Conservation (phyloP, 306 rosid genomes). For the Cucurbita argyrosperma region DNA sequence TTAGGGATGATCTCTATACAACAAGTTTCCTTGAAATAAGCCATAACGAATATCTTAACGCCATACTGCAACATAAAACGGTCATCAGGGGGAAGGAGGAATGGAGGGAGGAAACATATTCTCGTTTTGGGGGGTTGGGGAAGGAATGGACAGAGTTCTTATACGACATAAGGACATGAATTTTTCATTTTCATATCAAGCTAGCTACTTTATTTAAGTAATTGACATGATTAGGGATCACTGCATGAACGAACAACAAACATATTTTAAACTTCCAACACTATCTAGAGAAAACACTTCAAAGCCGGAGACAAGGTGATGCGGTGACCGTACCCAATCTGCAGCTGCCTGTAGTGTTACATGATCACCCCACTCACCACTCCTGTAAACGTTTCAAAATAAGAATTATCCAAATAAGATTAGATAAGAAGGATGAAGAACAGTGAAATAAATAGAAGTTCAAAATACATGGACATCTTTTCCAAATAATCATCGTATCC, state of each 20-base stretch:
- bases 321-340: slow-evolving; percentile 31
- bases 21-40: slow-evolving; percentile 75
- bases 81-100: background rate
- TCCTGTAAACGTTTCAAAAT: slow-evolving; percentile 23
- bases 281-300: background rate
- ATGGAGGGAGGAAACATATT: background rate
- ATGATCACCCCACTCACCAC: slow-evolving; percentile 94
- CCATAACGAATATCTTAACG: slow-evolving; percentile 55
- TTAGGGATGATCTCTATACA: slow-evolving; percentile 76
- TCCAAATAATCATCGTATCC: slow-evolving; percentile 57
- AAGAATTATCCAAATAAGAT: background rate
- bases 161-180: background rate
- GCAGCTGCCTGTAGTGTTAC: slow-evolving; percentile 92
- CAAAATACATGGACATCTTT: slow-evolving; percentile 49
- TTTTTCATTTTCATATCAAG: background rate
- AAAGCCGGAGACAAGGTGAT: background rate
- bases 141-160: background rate
- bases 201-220: background rate
- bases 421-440: background rate
- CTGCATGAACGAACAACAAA: background rate
- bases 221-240: background rate
- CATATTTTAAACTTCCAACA: background rate
- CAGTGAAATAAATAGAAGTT: background rate
- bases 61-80: slow-evolving; percentile 39
- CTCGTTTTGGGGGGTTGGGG: background rate